phyloP scores from a whole-genome alignment of 352 stramenopile genomes.

The Globisporangium paddicum region DNA sequence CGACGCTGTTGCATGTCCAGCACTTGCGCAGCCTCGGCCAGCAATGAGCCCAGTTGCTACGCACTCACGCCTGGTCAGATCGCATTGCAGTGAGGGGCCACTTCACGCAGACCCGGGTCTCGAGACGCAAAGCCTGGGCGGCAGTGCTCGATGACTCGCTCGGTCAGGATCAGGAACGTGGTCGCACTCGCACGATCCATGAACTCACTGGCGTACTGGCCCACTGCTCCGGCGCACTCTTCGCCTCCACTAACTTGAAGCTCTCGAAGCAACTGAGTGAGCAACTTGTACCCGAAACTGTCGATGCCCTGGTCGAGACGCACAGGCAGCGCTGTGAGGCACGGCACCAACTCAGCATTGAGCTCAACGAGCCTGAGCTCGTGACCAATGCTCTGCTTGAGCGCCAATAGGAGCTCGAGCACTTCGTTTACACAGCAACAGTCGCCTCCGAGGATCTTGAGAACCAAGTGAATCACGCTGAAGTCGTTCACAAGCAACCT shows the following conservation, averaged over 20 bases:
- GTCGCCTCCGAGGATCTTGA: neutral
- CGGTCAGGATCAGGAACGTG: neutral
- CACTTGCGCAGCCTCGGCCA: neutral
- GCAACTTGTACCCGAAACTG: neutral
- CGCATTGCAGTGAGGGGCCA: neutral
- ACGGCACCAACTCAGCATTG: neutral
- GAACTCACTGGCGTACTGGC: neutral
- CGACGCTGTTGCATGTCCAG: neutral
- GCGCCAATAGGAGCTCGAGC: neutral
- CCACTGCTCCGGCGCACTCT: neutral
- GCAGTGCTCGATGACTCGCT: neutral
- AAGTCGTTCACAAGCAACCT: neutral
- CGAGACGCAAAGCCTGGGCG: neutral
- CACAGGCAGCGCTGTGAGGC: neutral
- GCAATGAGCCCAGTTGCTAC: neutral
- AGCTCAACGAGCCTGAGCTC: neutral
- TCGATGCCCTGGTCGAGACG: constrained; percentile 3
- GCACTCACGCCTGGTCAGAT: neutral
- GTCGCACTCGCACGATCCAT: neutral
- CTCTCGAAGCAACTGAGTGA: neutral
- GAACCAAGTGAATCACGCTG: neutral
- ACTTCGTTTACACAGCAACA: constrained; percentile 1
- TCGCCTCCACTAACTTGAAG: neutral
- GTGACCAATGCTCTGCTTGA: neutral
- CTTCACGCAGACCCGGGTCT: neutral